phyloP scores from a whole-genome alignment of 2,329 filamentous ascomycete genomes.

The Colletotrichum abscissum region DNA sequence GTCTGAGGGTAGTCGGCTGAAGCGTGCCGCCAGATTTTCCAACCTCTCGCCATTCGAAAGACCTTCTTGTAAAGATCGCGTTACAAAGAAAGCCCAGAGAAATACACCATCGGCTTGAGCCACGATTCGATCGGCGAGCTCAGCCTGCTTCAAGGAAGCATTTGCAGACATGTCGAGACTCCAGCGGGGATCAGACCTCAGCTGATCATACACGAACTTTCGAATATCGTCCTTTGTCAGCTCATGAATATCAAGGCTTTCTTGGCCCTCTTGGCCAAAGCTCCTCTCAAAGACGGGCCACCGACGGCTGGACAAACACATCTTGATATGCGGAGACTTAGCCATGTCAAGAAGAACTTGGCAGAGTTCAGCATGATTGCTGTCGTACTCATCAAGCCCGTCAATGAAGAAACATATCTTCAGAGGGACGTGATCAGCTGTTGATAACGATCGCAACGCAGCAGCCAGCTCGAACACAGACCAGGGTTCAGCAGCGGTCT shows the following conservation, averaged over 20 bases:
- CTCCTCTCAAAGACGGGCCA: conserved; percentile 43
- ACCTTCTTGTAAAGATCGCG: neutral
- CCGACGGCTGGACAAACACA: conserved; percentile 47
- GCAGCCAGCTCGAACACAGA: neutral
- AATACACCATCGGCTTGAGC: neutral
- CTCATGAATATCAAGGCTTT: conserved; percentile 41
- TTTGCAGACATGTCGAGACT: neutral
- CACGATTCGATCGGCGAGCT: neutral
- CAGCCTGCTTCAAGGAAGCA: neutral
- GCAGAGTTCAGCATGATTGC: conserved; percentile 42
- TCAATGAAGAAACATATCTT: conserved; percentile 44
- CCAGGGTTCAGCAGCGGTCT: neutral
- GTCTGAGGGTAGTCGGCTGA: neutral
- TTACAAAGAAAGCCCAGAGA: neutral
- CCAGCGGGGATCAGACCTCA: neutral
- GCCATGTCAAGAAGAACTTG: conserved; percentile 40
- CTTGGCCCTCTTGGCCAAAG: conserved; percentile 34
- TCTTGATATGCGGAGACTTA: conserved; percentile 39
- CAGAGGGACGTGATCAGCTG: conserved; percentile 8
- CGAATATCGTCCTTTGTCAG: conserved; percentile 44
- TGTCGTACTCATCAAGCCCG: conserved; percentile 47
- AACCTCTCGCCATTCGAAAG: neutral
- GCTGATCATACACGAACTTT: conserved; percentile 32
- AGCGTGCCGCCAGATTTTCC: neutral
- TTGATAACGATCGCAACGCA: neutral